Evolutionary conservation across 306 rosid genomes (phyloP).

Genomic region (Sesbania bispinosa): DNA sequence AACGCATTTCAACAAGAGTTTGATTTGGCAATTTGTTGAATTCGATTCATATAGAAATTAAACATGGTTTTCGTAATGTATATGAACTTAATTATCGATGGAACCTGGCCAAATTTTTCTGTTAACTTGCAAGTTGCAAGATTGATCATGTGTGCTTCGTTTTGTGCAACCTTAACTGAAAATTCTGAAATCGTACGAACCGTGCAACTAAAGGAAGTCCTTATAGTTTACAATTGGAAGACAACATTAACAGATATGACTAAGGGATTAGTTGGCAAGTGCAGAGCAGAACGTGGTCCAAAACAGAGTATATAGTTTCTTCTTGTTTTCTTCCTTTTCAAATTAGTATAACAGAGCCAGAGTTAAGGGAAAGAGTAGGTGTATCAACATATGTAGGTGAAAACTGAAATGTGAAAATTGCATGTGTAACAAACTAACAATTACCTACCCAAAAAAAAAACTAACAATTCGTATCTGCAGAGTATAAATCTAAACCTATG

Average conservation of each 20-base stretch:
- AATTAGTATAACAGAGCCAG: neutral
- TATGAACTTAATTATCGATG: neutral
- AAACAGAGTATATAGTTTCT: neutral
- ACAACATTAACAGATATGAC: neutral
- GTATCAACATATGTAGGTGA: neutral
- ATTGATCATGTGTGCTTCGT: neutral
- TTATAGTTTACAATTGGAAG: neutral
- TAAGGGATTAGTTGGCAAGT: neutral
- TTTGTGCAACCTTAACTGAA: conserved; percentile 16
- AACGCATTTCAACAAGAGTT: neutral
- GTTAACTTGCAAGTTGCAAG: neutral
- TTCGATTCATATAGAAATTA: too few relatives aligned
- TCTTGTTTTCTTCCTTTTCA: neutral
- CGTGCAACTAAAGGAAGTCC: neutral
- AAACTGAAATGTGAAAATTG: neutral
- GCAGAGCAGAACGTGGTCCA: neutral
- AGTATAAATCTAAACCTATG: too few relatives aligned
- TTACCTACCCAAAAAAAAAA: too few relatives aligned
- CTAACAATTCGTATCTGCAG: too few relatives aligned
- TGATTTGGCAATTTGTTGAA: neutral
- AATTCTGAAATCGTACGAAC: neutral
- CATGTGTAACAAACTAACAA: neutral
- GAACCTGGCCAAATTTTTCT: neutral
- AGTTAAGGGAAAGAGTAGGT: neutral
- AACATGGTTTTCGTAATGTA: neutral